Evolutionary conservation across 2,329 filamentous ascomycete genomes (phyloP).

Genomic region (Fusarium brevicatenulatum): DNA sequence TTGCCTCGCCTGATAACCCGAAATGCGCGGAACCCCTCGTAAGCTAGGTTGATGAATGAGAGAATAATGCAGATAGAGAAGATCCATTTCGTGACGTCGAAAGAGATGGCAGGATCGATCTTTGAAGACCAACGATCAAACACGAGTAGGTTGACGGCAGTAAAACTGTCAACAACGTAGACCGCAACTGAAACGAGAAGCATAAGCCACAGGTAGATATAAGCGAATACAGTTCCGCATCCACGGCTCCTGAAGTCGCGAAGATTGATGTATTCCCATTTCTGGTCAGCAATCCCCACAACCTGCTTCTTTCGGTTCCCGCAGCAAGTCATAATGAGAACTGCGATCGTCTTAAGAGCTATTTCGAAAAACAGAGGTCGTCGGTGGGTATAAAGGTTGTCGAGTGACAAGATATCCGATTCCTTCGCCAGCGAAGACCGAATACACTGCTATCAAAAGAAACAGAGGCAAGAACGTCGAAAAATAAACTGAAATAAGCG

Average conservation of each 20-base stretch:
- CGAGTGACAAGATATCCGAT: constrained; percentile 44
- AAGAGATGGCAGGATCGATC: constrained; percentile 80
- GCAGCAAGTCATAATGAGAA: constrained; percentile 71
- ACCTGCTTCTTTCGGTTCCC: constrained; percentile 69
- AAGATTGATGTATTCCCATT: constrained; percentile 88
- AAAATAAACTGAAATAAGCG: constrained; percentile 19
- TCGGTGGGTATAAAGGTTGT: constrained; percentile 19
- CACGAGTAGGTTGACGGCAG: constrained; percentile 87
- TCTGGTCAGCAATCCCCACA: constrained; percentile 81
- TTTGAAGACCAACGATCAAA: constrained; percentile 91
- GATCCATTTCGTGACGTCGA: constrained; percentile 90
- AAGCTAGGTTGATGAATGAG: constrained; percentile 83
- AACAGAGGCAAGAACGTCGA: constrained; percentile 8
- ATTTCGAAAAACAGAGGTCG: constrained; percentile 23
- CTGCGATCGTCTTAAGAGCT: constrained; percentile 11
- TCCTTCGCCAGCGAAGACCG: constrained; percentile 63
- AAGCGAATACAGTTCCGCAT: constrained; percentile 81
- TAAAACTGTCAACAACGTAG: constrained; percentile 92
- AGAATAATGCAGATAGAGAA: constrained; percentile 92
- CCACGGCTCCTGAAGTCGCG: constrained; percentile 86
- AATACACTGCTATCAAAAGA: constrained; percentile 48
- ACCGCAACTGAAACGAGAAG: constrained; percentile 82
- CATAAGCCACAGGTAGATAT: constrained; percentile 85
- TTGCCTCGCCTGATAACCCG: constrained; percentile 86
- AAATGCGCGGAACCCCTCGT: constrained; percentile 81